phyloP scores from a whole-genome alignment of 768 basidiomycete species.

The Trichaptum fuscoviolaceum region DNA sequence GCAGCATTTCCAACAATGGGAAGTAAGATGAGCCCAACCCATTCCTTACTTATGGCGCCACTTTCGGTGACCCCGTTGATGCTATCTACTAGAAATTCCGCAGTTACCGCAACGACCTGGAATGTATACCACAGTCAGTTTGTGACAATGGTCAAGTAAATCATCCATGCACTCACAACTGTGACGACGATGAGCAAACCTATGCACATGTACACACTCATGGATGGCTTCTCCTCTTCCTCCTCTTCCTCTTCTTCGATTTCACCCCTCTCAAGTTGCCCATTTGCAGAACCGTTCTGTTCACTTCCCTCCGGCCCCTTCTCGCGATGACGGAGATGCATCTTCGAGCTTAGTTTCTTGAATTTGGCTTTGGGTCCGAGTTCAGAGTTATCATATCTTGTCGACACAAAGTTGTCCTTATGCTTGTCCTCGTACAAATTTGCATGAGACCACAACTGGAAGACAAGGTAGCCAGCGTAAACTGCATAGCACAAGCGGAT shows the following conservation, averaged over 20 bases:
- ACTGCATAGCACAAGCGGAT: constrained; percentile 35
- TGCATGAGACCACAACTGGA: constrained; percentile 74
- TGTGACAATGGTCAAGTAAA: neutral
- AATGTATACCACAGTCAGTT: neutral
- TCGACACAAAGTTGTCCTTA: constrained; percentile 18
- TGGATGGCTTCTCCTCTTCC: constrained; percentile 45
- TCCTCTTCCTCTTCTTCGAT: constrained; percentile 25
- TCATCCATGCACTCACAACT: constrained; percentile 39
- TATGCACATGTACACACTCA: constrained; percentile 57
- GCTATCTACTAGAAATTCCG: constrained; percentile 71
- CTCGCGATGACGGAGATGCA: neutral
- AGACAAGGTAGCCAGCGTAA: constrained; percentile 68
- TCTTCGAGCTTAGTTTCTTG: neutral
- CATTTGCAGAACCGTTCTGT: constrained; percentile 7
- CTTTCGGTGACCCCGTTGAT: constrained; percentile 64
- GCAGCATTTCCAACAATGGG: constrained; percentile 92
- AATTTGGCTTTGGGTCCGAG: neutral
- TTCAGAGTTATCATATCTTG: constrained; percentile 14
- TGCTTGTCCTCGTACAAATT: constrained; percentile 51
- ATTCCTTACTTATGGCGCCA: constrained; percentile 64
- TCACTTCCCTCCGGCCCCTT: neutral
- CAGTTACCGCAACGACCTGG: constrained; percentile 53
- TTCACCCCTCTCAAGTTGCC: too few species aligned
- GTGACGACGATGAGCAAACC: constrained; percentile 54
- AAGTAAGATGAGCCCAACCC: constrained; percentile 84